Evolutionary conservation across 345 rosid species (phyloP).

Genomic region (Trapa incisa): DNA sequence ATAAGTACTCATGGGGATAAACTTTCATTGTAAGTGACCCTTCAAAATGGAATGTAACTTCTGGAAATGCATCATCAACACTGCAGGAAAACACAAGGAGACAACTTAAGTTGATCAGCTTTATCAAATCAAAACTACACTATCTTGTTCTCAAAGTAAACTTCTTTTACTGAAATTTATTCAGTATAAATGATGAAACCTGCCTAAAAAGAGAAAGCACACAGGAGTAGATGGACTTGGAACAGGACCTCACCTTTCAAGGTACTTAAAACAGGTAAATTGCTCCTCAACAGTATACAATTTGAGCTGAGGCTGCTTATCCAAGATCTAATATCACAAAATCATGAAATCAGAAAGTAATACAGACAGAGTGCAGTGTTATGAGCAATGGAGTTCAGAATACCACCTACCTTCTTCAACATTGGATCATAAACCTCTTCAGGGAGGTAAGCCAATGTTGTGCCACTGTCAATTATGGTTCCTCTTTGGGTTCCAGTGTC

Average conservation of each 20-base stretch:
- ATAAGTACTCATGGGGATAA: conserved; percentile 26
- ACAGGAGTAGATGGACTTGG: no score
- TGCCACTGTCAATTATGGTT: conserved; percentile 39
- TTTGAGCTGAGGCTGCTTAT: conserved; percentile 14
- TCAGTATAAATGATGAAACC: not conserved
- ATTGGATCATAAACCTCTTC: conserved; percentile 20
- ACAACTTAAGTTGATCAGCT: not conserved
- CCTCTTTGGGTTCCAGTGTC: conserved; percentile 18
- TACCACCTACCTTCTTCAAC: conserved; percentile 20
- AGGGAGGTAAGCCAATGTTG: conserved; percentile 41
- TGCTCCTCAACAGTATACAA: conserved; percentile 18
- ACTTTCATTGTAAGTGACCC: conserved; percentile 21
- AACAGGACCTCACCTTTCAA: conserved; percentile 15
- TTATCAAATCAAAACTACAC: not conserved
- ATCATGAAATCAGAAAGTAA: not conserved
- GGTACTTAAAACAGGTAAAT: conserved; percentile 19
- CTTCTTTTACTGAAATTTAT: not conserved
- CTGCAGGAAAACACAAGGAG: conserved; percentile 6
- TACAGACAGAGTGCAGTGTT: not conserved
- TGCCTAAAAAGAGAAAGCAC: not conserved
- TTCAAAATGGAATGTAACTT: conserved; percentile 19
- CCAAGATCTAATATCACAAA: conserved; percentile 12
- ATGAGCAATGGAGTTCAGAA: not conserved
- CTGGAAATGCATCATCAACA: conserved; percentile 24
- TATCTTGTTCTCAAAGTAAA: not conserved